Conservation (phyloP, 768 basidiomycete species). For the Serpula lacrymans region DNA sequence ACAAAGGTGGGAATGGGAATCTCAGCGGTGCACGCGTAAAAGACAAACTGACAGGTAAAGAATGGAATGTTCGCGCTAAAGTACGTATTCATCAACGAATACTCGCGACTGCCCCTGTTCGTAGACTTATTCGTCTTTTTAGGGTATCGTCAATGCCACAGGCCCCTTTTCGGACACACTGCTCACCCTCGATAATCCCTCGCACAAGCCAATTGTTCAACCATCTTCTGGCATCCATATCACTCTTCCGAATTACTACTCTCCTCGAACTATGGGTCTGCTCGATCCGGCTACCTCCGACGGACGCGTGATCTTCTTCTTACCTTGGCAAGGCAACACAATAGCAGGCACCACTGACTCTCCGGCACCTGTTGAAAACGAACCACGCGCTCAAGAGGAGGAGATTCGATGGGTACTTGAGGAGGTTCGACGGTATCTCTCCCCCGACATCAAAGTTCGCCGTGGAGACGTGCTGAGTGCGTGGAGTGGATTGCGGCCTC, state of each 20-base stretch:
- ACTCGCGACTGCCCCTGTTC: background rate
- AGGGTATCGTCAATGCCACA: slow-evolving; percentile 96
- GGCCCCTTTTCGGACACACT: slow-evolving; percentile 91
- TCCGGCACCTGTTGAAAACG: slow-evolving; percentile 61
- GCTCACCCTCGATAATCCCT: slow-evolving; percentile 73
- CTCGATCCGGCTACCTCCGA: slow-evolving; percentile 95
- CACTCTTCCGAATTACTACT: slow-evolving; percentile 96
- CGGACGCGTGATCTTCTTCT: slow-evolving; percentile 97
- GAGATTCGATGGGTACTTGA: slow-evolving; percentile 97
- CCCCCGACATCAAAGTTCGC: slow-evolving; percentile 89
- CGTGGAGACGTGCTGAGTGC: slow-evolving; percentile 94
- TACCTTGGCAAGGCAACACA: slow-evolving; percentile 97
- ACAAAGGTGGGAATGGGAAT: slow-evolving; percentile 63
- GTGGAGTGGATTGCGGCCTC: slow-evolving; percentile 89
- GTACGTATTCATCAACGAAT: slow-evolving; percentile 28
- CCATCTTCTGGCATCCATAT: slow-evolving; percentile 94
- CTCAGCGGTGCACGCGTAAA: slow-evolving; percentile 72
- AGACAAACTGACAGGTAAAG: slow-evolving; percentile 80
- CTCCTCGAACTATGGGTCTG: slow-evolving; percentile 91
- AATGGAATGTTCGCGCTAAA: slow-evolving; percentile 81
- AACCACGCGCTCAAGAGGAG: slow-evolving; percentile 85
- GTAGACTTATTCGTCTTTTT: background rate
- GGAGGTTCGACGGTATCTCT: slow-evolving; percentile 86
- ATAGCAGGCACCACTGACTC: slow-evolving; percentile 97
- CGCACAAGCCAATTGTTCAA: slow-evolving; percentile 83